Base-by-base conservation (phyloP, 768 basidiomycete genomes). In the Boletus rubropictus region DNA sequence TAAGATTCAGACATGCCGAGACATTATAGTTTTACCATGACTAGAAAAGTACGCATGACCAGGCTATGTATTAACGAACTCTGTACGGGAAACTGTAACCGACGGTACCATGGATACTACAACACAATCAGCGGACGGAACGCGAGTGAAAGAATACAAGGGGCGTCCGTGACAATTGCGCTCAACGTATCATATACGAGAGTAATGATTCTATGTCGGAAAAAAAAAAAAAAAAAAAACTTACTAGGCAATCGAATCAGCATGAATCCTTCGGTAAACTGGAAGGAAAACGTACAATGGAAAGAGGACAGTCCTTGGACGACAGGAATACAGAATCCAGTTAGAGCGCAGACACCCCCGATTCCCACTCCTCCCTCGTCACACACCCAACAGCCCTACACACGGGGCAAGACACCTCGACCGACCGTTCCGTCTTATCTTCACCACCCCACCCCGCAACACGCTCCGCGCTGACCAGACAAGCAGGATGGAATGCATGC, bases 391-490 rank as follows among this genome's bases (percentile, higher is more conserved):
- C 70, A 32, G 74, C 74, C 39, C 86, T 64, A 57, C 88, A 90
- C 7, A 84, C 75, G 1, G 85, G 82, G 62, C 88, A 89, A 15
- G 78, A 77, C n/a, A 88, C 84, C 59, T 84, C 79, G 0, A 87
- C 79, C 18, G 59, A 58, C 12, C 60, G 63, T 20, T 59, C 63
- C 37, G 70, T 63, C 44, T 61, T 64, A 28, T 69, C 72, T 44
- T 77, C 73, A 11, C 69, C 74, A 20, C 81, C 83, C 68, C 76
- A 77, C n/a, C 82, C 71, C 11, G 82, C 77, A 14, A 72, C 82
- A 50, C 79, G 80, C 72, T 70, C 86, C 50, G 75, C 81, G 66
- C 61, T 76, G 39, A 90, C 86, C 33, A 90, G 59, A 64, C 88
- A 90, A 45, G 78, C 63, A 8, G 79, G 74, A 57, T 90, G 88